Percentiles rank a stretch among this genome's conserved stretches.
These are phyloP conservation scores for Phytophthora colocasiae DNA, from an alignment of 352 stramenopile genomes.

Conservation along the genomic window DNA sequence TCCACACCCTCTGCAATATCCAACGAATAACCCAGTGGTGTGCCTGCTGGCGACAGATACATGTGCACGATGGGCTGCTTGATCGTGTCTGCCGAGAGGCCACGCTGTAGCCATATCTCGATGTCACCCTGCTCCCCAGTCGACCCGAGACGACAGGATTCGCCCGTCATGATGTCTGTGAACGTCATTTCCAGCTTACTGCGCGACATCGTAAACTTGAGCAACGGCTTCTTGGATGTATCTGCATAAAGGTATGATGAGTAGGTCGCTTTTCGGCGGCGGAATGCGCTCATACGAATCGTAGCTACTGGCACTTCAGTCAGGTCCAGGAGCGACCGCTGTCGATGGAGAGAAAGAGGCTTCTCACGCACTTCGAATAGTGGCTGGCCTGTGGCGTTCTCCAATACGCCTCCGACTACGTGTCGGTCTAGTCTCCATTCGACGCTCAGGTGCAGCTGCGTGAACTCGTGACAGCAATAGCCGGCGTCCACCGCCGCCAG, in stretches of 20 bases:
- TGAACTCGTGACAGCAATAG: slow-evolving; percentile 44
- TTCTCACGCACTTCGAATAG: slow-evolving; percentile 42
- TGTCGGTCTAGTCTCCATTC: slow-evolving; percentile 38
- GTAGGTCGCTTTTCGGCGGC: slow-evolving; percentile 37
- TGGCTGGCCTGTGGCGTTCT: slow-evolving; percentile 42
- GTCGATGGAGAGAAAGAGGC: slow-evolving; percentile 41
- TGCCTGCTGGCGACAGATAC: slow-evolving; percentile 28
- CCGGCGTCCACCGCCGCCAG: slow-evolving; percentile 42
- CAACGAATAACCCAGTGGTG: slow-evolving; percentile 35
- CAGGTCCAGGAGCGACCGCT: slow-evolving; percentile 39
- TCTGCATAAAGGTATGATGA: slow-evolving; percentile 28
- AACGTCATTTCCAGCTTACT: slow-evolving; percentile 43
- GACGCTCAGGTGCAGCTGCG: slow-evolving; percentile 39
- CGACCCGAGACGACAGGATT: slow-evolving; percentile 37
- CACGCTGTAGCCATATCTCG: slow-evolving; percentile 51
- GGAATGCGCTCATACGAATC: slow-evolving; percentile 44
- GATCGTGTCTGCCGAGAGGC: slow-evolving; percentile 10
- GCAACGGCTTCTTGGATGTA: slow-evolving; percentile 32
- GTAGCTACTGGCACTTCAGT: slow-evolving; percentile 40
- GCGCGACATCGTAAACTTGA: slow-evolving; percentile 35
- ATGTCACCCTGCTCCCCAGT: slow-evolving; percentile 32
- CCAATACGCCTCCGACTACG: slow-evolving; percentile 29
- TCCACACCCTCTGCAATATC: slow-evolving; percentile 50
- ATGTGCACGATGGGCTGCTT: slow-evolving; percentile 44
- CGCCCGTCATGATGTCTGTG: slow-evolving; percentile 45